Evolutionary conservation across 2,329 filamentous ascomycete species (phyloP), one percentile per base, ranked within the genome.

Genomic region (Fusarium camptoceras): DNA sequence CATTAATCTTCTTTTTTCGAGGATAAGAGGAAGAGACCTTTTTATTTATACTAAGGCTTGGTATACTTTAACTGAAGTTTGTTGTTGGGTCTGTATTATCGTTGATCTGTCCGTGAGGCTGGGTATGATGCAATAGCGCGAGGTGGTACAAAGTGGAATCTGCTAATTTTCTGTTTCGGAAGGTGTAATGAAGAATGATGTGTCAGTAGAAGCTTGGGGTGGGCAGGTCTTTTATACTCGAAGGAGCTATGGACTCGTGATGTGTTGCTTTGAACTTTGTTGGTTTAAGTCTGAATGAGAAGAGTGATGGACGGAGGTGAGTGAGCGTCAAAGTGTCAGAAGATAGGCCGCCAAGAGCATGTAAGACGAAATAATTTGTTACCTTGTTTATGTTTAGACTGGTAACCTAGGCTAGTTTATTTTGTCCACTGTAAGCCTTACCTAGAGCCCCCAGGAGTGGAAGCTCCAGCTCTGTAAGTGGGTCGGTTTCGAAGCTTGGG

Each of bases 101-200:
- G 28, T 12, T 37, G 34, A 12, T 22, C 22, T 51, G 49, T 15
- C 15, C 16, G 49, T 41, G 37, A 34, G 39, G 24, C 24, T 42
- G 15, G 14, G 22, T 48, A 42, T 50, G 50, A 43, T 62, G 58
- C 41, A 64, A 55, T 55, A 18, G 12, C 16, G 16, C 10, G 22
- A 42, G 49, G n/a, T 27, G 20, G 14, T 20, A 39, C 22, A 34
- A 39, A 16, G 49, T 22, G 22, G 12, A 39, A 20, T 18, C 11
- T 10, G 49, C 11, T 53, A 37, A 31, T 10, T 10, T 20, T 28
- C 37, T 18, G 15, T 53, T 53, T 22, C 28, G 41, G 14, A 53
- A 8, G 14, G 24, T 22, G 31, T n/a, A 39, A 42, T 39, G 41
- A 42, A 22, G 24, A 53, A 42, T 18, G 2, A 41, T 46, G 6